phyloP scores from a whole-genome alignment of 2,329 filamentous ascomycete species.

The Arachnopeziza araneosa region DNA sequence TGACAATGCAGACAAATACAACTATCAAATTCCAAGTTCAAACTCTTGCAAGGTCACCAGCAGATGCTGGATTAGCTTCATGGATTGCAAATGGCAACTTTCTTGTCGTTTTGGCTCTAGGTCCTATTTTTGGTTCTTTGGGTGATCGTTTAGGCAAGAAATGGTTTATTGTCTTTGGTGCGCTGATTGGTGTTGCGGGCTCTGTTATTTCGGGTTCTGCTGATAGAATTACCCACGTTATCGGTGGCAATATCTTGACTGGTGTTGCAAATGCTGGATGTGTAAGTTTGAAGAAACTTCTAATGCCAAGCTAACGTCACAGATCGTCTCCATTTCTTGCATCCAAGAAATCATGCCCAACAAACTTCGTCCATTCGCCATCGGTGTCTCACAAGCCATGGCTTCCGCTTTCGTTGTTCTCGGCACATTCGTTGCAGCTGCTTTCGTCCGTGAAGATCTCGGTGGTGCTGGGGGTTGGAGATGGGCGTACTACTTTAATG shows the following conservation, averaged over 20 bases:
- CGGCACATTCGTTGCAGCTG: constrained; percentile 13
- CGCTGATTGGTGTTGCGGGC: constrained; percentile 11
- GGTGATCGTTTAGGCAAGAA: constrained; percentile 18
- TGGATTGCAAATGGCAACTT: constrained; percentile 19
- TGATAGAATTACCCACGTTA: constrained; percentile 7
- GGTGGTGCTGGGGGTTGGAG: constrained; percentile 15
- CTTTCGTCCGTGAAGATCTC: constrained; percentile 12
- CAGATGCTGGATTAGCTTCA: constrained; percentile 12
- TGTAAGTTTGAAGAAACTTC: constrained; percentile 2
- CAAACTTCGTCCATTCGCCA: constrained; percentile 15
- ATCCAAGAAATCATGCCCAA: constrained; percentile 20
- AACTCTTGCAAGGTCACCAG: constrained; percentile 8
- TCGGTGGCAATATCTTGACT: constrained; percentile 14
- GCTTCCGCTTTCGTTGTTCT: constrained; percentile 16
- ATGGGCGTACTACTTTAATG: constrained; percentile 19
- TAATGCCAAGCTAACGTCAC: background rate
- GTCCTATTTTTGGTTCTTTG: constrained; percentile 15
- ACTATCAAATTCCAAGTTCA: constrained; percentile 16
- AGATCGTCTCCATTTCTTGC: constrained; percentile 15
- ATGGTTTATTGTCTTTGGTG: constrained; percentile 17
- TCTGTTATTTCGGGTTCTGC: constrained; percentile 12
- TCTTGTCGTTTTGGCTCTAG: constrained; percentile 13
- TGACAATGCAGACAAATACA: constrained; percentile 13
- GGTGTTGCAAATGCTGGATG: constrained; percentile 16
- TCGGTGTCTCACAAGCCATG: constrained; percentile 14